Evolutionary conservation across 192 early-diverging fungal species (phyloP).

Genomic region (Coemansia reversa): DNA sequence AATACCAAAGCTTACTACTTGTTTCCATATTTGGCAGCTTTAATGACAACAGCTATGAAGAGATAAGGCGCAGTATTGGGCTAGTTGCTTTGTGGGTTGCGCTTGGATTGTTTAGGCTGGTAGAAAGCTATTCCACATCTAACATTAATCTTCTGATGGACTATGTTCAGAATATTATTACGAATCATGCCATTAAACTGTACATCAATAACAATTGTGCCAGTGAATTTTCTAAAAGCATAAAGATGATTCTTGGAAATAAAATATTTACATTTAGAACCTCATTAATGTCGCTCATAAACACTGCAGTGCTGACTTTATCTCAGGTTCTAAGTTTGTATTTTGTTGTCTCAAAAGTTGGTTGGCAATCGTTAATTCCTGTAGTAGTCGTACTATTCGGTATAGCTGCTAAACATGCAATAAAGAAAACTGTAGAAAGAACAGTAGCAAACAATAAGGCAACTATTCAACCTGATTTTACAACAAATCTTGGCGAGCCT

Average conservation of each 20-base stretch:
- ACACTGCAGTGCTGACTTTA: neutral
- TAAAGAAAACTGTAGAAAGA: neutral
- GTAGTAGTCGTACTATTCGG: conserved; percentile 8
- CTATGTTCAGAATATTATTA: conserved; percentile 4
- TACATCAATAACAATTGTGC: conserved; percentile 15
- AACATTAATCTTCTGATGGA: neutral
- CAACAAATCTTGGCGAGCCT: neutral
- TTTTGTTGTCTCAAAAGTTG: conserved; percentile 15
- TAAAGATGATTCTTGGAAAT: neutral
- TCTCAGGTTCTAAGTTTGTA: conserved; percentile 17
- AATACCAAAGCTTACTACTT: conserved; percentile 14
- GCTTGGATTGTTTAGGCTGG: neutral
- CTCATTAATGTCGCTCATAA: neutral
- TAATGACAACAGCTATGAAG: neutral
- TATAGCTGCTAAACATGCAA: neutral
- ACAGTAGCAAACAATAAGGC: neutral
- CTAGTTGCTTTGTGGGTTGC: conserved; percentile 11
- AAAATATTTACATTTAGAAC: neutral
- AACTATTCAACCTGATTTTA: conserved; percentile 5
- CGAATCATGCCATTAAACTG: conserved; percentile 1
- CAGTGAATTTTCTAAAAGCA: conserved; percentile 1
- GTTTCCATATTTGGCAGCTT: conserved; percentile 7
- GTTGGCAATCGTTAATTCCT: conserved; percentile 19
- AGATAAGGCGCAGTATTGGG: neutral
- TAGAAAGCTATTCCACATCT: neutral